Conservation (phyloP, 805 yeast species). For the Candida sithepensis region DNA sequence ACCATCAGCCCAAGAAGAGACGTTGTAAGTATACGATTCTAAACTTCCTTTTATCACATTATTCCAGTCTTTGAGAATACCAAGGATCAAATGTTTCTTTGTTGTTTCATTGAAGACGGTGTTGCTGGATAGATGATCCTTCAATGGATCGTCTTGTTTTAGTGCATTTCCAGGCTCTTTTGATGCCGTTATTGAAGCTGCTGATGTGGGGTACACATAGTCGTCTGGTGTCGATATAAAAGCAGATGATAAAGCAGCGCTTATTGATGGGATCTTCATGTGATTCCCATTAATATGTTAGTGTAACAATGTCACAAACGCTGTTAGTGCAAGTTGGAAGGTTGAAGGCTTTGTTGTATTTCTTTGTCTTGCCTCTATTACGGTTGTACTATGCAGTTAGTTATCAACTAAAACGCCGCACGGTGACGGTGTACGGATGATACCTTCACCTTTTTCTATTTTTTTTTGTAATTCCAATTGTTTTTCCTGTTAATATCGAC, state of each 20-base stretch:
- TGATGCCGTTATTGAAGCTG: background rate
- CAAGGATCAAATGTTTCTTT: slow-evolving; percentile 6
- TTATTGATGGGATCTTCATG: slow-evolving; percentile 14
- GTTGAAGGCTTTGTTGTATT: too few species aligned
- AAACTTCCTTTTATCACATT: slow-evolving; percentile 5
- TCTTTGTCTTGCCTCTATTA: too few species aligned
- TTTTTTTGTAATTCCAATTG: too few species aligned
- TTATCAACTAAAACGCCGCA: too few species aligned
- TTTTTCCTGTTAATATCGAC: too few species aligned
- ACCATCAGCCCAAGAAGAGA: slow-evolving; percentile 9
- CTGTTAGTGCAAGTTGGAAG: too few species aligned
- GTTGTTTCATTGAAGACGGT: background rate
- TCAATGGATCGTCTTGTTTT: background rate
- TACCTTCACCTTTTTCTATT: too few species aligned
- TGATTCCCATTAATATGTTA: background rate
- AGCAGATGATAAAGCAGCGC: slow-evolving; percentile 10
- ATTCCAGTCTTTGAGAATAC: slow-evolving; percentile 1
- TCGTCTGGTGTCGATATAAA: slow-evolving; percentile 4
- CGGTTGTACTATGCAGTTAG: too few species aligned
- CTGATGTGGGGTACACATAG: slow-evolving; percentile 1
- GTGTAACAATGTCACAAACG: background rate
- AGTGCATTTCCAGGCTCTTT: background rate
- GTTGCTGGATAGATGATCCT: slow-evolving; percentile 1
- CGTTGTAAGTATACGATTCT: slow-evolving; percentile 5
- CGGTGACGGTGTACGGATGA: too few species aligned